These are phyloP conservation scores for Monotropa hypopitys DNA, from an alignment of 179 eudicot genomes.

Conservation along the genomic window DNA sequence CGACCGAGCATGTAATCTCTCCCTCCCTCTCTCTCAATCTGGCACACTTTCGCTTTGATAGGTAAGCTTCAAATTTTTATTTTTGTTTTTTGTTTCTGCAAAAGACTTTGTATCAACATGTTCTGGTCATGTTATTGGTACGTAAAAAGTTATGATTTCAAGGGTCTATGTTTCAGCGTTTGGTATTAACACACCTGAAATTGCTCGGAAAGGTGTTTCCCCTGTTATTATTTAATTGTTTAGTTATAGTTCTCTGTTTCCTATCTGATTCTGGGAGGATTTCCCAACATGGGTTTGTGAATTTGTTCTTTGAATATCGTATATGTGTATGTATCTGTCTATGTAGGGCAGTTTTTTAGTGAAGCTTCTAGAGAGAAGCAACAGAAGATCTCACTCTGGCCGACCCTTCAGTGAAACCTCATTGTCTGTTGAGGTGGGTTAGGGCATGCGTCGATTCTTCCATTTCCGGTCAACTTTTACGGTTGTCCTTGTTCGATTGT, in stretches of 20 bases:
- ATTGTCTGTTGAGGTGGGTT: slow-evolving; percentile 10
- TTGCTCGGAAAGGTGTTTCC: neutral
- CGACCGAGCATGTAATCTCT: neutral
- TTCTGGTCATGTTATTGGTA: neutral
- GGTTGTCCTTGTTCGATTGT: slow-evolving; percentile 3
- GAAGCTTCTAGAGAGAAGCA: slow-evolving; percentile 24
- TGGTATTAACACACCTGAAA: neutral
- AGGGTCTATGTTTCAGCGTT: neutral
- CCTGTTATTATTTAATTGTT: too few species aligned
- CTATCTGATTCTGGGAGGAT: neutral
- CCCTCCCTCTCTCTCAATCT: neutral
- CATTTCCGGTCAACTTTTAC: neutral
- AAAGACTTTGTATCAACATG: neutral
- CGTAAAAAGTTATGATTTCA: neutral
- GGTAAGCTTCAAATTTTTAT: neutral
- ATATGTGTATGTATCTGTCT: neutral
- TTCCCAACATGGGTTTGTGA: neutral
- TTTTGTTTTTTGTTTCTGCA: neutral
- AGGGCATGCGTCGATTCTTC: slow-evolving; percentile 1
- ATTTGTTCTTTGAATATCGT: neutral
- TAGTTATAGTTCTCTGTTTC: too few species aligned
- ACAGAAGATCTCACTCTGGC: slow-evolving; percentile 26
- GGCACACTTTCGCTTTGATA: neutral
- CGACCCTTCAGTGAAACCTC: slow-evolving; percentile 12
- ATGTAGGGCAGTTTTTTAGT: slow-evolving; percentile 11